phyloP scores from a whole-genome alignment of 2,329 filamentous ascomycete genomes.

The Orbilia quercus region DNA sequence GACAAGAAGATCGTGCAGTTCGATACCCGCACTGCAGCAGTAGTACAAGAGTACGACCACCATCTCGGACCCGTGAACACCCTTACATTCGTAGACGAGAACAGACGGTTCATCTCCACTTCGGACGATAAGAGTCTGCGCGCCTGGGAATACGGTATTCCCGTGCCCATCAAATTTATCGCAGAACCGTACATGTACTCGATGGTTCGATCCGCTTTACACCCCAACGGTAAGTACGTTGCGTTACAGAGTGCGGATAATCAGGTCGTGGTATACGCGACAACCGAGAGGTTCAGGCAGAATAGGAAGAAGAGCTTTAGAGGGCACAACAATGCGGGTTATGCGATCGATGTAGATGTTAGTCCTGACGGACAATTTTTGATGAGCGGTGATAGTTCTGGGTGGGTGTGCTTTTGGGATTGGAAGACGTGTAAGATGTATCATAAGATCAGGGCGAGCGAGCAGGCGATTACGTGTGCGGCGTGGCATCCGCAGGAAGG shows the following conservation, averaged over 20 bases:
- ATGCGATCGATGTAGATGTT: constrained; percentile 88
- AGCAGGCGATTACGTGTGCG: constrained; percentile 82
- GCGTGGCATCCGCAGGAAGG: constrained; percentile 99
- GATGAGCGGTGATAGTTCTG: constrained; percentile 84
- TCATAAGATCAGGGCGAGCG: constrained; percentile 89
- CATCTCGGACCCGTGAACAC: constrained; percentile 98
- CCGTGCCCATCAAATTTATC: constrained; percentile 97
- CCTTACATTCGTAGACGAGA: constrained; percentile 93
- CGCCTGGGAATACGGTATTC: constrained; percentile 98
- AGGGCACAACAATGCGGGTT: constrained; percentile 94
- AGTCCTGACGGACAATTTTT: constrained; percentile 93
- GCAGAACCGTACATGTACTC: constrained; percentile 98
- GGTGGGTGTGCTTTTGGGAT: constrained; percentile 96
- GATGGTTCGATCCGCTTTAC: constrained; percentile 83
- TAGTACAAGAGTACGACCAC: constrained; percentile 98
- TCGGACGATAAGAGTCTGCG: constrained; percentile 96
- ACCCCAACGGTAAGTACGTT: constrained; percentile 92
- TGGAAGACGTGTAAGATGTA: constrained; percentile 99
- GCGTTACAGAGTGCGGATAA: constrained; percentile 95
- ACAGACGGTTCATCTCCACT: constrained; percentile 95
- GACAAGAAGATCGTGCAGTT: constrained; percentile 99
- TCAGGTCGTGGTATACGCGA: constrained; percentile 94
- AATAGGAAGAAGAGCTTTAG: constrained; percentile 97
- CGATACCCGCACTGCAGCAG: constrained; percentile 82
- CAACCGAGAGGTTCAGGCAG: constrained; percentile 94